A percentile compares a stretch with the other conserved stretches of the same genome.
These are phyloP conservation scores for Ceratocystis ficicola DNA, from an alignment of 2,329 filamentous ascomycete genomes.

Conservation along the genomic window DNA sequence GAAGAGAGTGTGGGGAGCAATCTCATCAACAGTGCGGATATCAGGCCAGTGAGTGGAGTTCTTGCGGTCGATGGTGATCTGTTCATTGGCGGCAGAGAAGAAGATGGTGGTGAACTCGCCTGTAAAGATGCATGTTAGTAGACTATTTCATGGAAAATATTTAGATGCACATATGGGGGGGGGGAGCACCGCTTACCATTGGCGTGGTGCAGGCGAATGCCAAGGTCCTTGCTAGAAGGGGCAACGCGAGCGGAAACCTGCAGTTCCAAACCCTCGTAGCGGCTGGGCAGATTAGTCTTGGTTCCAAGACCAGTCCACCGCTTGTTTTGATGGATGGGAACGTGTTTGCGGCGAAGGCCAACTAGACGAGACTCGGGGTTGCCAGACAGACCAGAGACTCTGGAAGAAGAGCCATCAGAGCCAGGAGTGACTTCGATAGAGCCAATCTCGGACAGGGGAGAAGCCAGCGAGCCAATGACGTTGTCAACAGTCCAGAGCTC, in stretches of 20 bases:
- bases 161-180: background rate
- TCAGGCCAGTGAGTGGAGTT: constrained; percentile 22
- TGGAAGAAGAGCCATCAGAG: constrained; percentile 6
- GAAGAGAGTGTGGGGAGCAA: constrained; percentile 22
- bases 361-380: constrained; percentile 13
- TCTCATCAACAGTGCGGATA: constrained; percentile 17
- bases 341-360: constrained; percentile 17
- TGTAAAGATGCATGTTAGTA: constrained; percentile 10
- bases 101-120: constrained; percentile 23
- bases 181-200: constrained; percentile 14
- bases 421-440: constrained; percentile 15
- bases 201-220: constrained; percentile 18
- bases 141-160: background rate
- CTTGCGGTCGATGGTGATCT: constrained; percentile 23
- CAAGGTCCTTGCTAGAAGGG: constrained; percentile 14
- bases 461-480: constrained; percentile 16
- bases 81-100: constrained; percentile 21
- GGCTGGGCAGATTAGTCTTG: constrained; percentile 18
- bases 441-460: constrained; percentile 12
- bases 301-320: constrained; percentile 20
- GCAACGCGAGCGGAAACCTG: constrained; percentile 8
- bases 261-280: constrained; percentile 16
- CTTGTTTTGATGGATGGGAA: constrained; percentile 13
- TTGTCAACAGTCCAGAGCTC: constrained; percentile 17
- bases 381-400: constrained; percentile 15